phyloP scores from a whole-genome alignment of 2,329 filamentous ascomycete genomes.

The Fusarium xyrophilum region DNA sequence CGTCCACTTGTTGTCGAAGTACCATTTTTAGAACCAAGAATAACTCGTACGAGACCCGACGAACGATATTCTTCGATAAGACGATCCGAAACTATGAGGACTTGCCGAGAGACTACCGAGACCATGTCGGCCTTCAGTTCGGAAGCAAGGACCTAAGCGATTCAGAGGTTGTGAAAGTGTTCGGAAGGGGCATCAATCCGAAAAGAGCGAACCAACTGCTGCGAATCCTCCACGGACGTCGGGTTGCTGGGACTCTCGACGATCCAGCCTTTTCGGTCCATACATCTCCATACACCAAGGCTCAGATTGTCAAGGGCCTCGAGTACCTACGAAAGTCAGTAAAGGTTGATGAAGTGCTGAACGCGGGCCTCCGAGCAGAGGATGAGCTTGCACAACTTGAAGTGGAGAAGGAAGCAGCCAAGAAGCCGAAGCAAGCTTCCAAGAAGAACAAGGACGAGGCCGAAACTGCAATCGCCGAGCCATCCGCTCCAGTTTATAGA shows the following conservation, averaged over 20 bases:
- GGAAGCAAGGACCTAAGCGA: slow-evolving; percentile 56
- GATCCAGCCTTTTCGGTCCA: slow-evolving; percentile 61
- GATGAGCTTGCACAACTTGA: slow-evolving; percentile 66
- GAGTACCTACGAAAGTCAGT: slow-evolving; percentile 62
- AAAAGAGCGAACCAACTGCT: slow-evolving; percentile 60
- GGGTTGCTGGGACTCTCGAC: slow-evolving; percentile 68
- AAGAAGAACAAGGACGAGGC: slow-evolving; percentile 35
- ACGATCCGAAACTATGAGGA: slow-evolving; percentile 63
- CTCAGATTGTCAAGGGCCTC: slow-evolving; percentile 57
- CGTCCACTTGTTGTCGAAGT: slow-evolving; percentile 15
- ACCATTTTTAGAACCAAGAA: slow-evolving; percentile 17
- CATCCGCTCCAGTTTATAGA: slow-evolving; percentile 39
- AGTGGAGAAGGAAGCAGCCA: slow-evolving; percentile 41
- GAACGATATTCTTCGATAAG: slow-evolving; percentile 47
- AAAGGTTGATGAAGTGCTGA: slow-evolving; percentile 66
- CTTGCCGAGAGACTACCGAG: slow-evolving; percentile 64
- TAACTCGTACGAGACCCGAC: slow-evolving; percentile 35
- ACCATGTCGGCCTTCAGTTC: slow-evolving; percentile 63
- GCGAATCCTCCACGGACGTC: slow-evolving; percentile 66
- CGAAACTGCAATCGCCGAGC: not conserved
- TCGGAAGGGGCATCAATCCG: slow-evolving; percentile 56
- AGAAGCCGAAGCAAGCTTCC: slow-evolving; percentile 32
- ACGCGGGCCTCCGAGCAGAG: slow-evolving; percentile 67
- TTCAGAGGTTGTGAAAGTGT: slow-evolving; percentile 56
- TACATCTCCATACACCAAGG: slow-evolving; percentile 53